Evolutionary conservation across 495 filamentous ascomycete genomes (phyloP).

Genomic region (Aspergillus avenaceus): DNA sequence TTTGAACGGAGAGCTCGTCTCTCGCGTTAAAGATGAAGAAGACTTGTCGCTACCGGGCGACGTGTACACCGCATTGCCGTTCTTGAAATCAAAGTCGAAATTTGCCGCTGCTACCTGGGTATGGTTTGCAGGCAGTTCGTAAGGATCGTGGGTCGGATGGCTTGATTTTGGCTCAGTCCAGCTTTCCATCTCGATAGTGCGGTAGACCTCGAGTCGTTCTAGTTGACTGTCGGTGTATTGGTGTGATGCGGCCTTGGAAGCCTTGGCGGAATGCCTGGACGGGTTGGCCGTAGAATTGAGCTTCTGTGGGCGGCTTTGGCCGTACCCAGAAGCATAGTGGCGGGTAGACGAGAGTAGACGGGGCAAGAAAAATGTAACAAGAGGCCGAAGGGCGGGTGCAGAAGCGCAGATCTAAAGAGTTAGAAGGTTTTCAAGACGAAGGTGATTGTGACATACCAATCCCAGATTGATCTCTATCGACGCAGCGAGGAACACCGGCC

Average conservation of each 20-base stretch:
- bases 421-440: background rate
- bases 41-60: conserved; percentile 21
- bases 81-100: conserved; percentile 18
- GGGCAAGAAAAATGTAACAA: conserved; percentile 43
- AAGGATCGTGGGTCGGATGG: conserved; percentile 7
- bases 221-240: conserved; percentile 1
- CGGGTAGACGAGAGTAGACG: conserved; percentile 30
- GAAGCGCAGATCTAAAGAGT: conserved; percentile 49
- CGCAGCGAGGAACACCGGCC: conserved; percentile 49
- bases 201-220: conserved; percentile 16
- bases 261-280: conserved; percentile 11
- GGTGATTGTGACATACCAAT: conserved; percentile 42
- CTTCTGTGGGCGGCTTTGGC: conserved; percentile 19
- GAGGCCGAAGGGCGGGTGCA: conserved; percentile 50
- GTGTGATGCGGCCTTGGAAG: conserved; percentile 5
- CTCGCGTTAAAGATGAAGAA: conserved; percentile 3
- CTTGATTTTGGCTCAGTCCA: conserved; percentile 22
- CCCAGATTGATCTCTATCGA: conserved; percentile 56
- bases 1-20: background rate
- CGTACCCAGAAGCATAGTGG: conserved; percentile 18
- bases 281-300: conserved; percentile 21
- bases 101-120: conserved; percentile 14
- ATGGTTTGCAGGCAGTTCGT: conserved; percentile 12
- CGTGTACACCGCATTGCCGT: conserved; percentile 8
- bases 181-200: conserved; percentile 34